These are phyloP conservation scores for Aeschynomene evenia DNA, from an alignment of 306 rosid species.

Conservation along the genomic window DNA sequence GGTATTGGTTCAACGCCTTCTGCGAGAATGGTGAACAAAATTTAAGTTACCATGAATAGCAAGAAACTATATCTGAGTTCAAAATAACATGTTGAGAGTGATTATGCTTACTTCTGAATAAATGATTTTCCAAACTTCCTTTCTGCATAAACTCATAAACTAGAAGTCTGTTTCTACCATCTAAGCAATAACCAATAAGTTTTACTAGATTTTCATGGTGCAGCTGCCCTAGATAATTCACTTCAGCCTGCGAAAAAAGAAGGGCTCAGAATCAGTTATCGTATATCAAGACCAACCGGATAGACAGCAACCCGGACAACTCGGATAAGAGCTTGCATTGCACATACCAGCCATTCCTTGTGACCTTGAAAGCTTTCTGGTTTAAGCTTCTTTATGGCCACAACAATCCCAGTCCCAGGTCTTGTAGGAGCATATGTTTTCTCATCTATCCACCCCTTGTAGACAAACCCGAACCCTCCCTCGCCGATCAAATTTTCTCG, in stretches of 20 bases:
- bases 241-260: slow-evolving; percentile 73
- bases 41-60: background rate
- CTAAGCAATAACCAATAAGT: slow-evolving; percentile 89
- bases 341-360: slow-evolving; percentile 94
- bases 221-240: slow-evolving; percentile 84
- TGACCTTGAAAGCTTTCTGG: slow-evolving; percentile 94
- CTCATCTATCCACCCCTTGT: slow-evolving; percentile 89
- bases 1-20: slow-evolving; percentile 83
- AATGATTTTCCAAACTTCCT: slow-evolving; percentile 90
- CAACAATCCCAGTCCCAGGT: slow-evolving; percentile 89
- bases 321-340: slow-evolving; percentile 23
- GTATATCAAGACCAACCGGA: slow-evolving; percentile 2
- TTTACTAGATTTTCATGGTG: slow-evolving; percentile 86
- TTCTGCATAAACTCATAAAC: slow-evolving; percentile 88
- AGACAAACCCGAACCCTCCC: slow-evolving; percentile 91
- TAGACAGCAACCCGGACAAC: background rate
- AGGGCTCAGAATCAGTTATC: background rate
- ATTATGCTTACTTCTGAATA: slow-evolving; percentile 75
- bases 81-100: slow-evolving; percentile 5
- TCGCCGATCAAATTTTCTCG: slow-evolving; percentile 75
- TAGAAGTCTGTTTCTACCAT: slow-evolving; percentile 75
- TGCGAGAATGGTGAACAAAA: slow-evolving; percentile 31
- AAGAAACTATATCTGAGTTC: background rate
- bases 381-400: slow-evolving; percentile 87
- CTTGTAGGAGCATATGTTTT: slow-evolving; percentile 65